Conservation (phyloP, 2,329 filamentous ascomycete species). For the Microthyrium microscopicum region DNA sequence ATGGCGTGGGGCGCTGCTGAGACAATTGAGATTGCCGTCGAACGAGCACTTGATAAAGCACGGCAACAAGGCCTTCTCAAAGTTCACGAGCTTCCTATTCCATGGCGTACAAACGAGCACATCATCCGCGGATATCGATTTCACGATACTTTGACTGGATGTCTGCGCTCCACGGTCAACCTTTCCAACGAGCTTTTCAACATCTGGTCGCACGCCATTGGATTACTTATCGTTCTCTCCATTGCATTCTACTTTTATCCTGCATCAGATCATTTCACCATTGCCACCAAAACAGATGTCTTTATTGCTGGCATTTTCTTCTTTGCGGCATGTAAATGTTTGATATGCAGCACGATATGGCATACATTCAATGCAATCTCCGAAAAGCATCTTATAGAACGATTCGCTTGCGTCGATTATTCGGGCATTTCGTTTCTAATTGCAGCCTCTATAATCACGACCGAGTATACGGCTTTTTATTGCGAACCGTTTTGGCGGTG, state of each 20-base stretch:
- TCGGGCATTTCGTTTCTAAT: constrained; percentile 93
- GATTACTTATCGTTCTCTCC: constrained; percentile 70
- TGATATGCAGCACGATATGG: constrained; percentile 92
- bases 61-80: constrained; percentile 66
- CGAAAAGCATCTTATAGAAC: constrained; percentile 73
- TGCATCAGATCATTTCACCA: constrained; percentile 65
- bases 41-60: constrained; percentile 57
- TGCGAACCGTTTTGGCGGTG: constrained; percentile 81
- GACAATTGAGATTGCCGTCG: constrained; percentile 43
- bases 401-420: constrained; percentile 96
- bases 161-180: constrained; percentile 65
- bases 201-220: constrained; percentile 91
- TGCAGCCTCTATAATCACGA: constrained; percentile 91
- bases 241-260: constrained; percentile 96
- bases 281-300: constrained; percentile 76
- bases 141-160: constrained; percentile 77
- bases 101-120: constrained; percentile 91
- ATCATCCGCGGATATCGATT: constrained; percentile 88
- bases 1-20: constrained; percentile 69
- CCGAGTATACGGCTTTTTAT: constrained; percentile 97
- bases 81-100: constrained; percentile 79
- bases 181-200: constrained; percentile 91
- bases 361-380: constrained; percentile 98
- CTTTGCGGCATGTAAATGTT: constrained; percentile 84
- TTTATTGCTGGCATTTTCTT: constrained; percentile 90